Evolutionary conservation across 225 moss, liverwort and hornwort genomes (phyloP), one percentile per base, ranked within the genome.

Genomic region (Thuidium tamariscinum): DNA sequence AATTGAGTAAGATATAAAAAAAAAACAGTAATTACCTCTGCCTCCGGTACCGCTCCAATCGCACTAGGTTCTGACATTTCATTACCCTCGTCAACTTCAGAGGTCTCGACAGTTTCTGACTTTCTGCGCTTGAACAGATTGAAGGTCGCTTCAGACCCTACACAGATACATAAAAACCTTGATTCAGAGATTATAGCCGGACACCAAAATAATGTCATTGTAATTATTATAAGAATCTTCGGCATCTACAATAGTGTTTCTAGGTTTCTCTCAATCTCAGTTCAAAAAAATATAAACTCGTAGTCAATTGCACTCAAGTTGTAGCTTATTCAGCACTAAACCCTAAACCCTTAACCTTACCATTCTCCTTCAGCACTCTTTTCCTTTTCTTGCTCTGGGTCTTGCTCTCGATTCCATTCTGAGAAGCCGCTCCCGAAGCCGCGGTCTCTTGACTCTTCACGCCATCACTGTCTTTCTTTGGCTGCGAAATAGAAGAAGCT

Each of bases 81-180:
- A 60, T 84, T 75, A 77, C 52, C 90, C 62, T 88, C 32, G 7
- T 85, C 83, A 86, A 55, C 77, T 86, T 36, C 87, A 61, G 84
- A 26, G 23, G 42, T 73, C 49, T 88, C 88, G 51, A 46, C 61
- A 59, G 83, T 46, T 48, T 86, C 89, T 77, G 87, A 85, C 77
- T 90, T 91, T 55, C 87, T 90, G 60, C 88, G 89, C 86, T 93
- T 93, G 75, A 93, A 93, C 51, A 92, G 51, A 86, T 92, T 93
- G n/a, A 90, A 91, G 27, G 89, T 65, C 79, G 67, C 55, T 78
- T 77, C 88, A 71, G 87, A 74, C 39, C 89, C 93, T 92, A 32
- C 41, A 89, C 46, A 75, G 34, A 69, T n/a, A 52, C 87, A 57
- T 63, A 49, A 52, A 60, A 46, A 57, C 32, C 73, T 55, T 60